Evolutionary conservation across 768 basidiomycete species (phyloP), one percentile per base, ranked within the genome.

Genomic region (Mycena albidolilacea): DNA sequence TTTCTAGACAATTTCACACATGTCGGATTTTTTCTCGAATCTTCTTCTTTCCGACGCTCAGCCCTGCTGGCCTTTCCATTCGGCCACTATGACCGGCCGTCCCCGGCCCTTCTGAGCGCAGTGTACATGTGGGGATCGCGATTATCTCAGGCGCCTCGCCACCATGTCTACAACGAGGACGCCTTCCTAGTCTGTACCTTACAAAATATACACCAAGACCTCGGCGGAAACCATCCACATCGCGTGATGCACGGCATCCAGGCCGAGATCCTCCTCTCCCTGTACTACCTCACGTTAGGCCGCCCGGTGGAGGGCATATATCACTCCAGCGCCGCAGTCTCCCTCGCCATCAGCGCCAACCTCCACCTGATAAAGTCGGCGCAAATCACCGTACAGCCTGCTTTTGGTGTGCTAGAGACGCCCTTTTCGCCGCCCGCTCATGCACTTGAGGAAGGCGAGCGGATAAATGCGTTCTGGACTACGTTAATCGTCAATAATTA

Each of bases 11-110:
- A 87, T 41, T 81, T 84, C 0, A 79, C 85, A 17, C 84, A 87
- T 30, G 78, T 90, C 58, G 89, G 88, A 1, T 87, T 91, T 67
- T 92, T 91, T 79, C 82, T 92, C 57, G 78, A 89, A 69, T 54
- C 79, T 5, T 77, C 81, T 7, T 84, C 86, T 5, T 89, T 92
- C 68, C 81, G 82, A 1, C 75, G 80, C 57, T 77, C 74, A 44
- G 81, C 75, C 8, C 77, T 83, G n/a, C 82, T 81, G 23, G 72
- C 77, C 23, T 72, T 81, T 15, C 77, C 78, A 5, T 72, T 73
- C 44, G 77, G 83, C 73, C 59, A 84, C 84, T 70, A 77, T 57
- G 69, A 71, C n/a, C 79, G 83, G 1, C 83, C 83, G 8, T 70
- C 81, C 0, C 83, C 85, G 7, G 83, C 84, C 4, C 77, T 88